Evolutionary conservation across 106 monocot species (phyloP).

Genomic region (Narthecium ossifragum): DNA sequence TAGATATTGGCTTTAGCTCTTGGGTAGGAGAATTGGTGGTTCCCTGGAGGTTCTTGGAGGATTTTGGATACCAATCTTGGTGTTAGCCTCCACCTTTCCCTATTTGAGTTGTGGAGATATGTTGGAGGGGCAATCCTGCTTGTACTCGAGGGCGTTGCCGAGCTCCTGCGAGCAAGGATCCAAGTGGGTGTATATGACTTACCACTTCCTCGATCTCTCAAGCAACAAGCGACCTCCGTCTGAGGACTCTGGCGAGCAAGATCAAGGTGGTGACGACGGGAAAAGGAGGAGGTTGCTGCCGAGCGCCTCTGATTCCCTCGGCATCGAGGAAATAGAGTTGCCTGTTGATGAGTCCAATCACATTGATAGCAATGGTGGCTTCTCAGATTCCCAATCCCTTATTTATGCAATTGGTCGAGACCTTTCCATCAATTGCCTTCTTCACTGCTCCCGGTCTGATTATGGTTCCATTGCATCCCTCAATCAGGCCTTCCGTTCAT

Average conservation of each 20-base stretch:
- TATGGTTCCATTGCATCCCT: constrained; percentile 45
- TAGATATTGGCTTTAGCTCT: not conserved
- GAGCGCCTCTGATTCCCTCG: not conserved
- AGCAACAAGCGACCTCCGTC: not conserved
- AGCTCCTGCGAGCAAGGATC: constrained; percentile 29
- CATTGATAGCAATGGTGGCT: not conserved
- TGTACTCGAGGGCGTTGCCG: constrained; percentile 25
- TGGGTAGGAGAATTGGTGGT: not conserved
- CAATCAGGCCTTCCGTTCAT: constrained; percentile 41
- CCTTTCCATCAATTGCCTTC: constrained; percentile 48
- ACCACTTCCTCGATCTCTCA: constrained; percentile 11
- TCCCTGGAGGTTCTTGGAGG: not conserved
- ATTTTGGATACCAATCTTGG: not conserved
- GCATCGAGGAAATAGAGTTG: not conserved
- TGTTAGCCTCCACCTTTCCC: not conserved
- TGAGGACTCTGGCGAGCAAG: constrained; percentile 2
- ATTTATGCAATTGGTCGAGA: constrained; percentile 49
- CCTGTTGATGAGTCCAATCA: not conserved
- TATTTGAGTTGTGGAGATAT: constrained; percentile 11
- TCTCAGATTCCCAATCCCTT: constrained; percentile 20
- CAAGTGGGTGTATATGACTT: constrained; percentile 25
- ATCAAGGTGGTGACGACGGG: not conserved
- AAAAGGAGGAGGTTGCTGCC: not conserved
- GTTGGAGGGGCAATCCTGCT: constrained; percentile 30
- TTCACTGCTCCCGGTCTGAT: constrained; percentile 49